Base-by-base conservation (phyloP, 352 stramenopile species). In the Thalassiosira exigua region DNA sequence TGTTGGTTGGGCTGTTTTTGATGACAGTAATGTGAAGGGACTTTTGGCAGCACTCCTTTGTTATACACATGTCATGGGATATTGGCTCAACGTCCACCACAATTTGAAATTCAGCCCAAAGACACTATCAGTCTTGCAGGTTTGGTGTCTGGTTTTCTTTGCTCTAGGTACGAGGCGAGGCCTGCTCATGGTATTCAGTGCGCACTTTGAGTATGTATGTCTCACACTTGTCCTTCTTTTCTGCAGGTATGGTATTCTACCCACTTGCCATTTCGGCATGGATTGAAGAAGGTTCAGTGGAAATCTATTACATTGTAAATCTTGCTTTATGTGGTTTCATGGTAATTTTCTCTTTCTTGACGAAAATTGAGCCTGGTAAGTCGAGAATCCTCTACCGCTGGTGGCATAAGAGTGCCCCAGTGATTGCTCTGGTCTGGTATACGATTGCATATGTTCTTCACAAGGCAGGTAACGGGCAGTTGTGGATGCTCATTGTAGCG, bases 41-140 rank as follows among this genome's bases (percentile, higher is more conserved):
- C 52, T 60, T 12, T 27, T 60, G 2, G n/a, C 22, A 7, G 52
- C 52, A 3, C 52, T 60, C 9, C 24, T 60, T 7, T 60, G 52
- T 60, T 60, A 41, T 32, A 41, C 33, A 5, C 52, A 60, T n/a
- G 52, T 60, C 1, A 60, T 60, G 52, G 52, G 21, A 17, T 60
- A 60, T 12, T 60, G 52, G 52, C 29, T 60, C 12, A 30, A 21
- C 3, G 36, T 30, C 14, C 52, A 60, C 19, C 52, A 60, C 33
- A 32, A 27, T 7, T 17, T 60, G 19, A 60, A 60, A 17, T 60
- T 33, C 52, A 33, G 17, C 24, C 52, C 52, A 36, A 17, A 27
- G 24, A n/a, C 14, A 5, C 30, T 60, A 27, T 42, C 52, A 3
- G 52, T 60, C 24, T 27, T 60, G 12, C 29, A 32, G 12, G 52